Percentiles rank a stretch among this genome's conserved stretches.
Conservation (phyloP, 345 rosid genomes). For the Nephelium lappaceum region DNA sequence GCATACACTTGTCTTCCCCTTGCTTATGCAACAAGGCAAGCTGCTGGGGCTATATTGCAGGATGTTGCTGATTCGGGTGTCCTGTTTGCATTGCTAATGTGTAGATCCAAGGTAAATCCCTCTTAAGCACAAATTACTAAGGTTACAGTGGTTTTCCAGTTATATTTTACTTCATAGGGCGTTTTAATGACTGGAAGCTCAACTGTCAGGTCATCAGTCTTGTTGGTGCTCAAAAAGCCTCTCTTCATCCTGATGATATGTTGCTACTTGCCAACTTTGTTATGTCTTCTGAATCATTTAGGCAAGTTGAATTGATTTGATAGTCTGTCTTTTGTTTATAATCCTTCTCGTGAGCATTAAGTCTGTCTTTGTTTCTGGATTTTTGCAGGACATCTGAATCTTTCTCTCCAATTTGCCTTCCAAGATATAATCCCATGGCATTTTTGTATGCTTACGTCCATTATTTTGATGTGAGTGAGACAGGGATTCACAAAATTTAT, state of each 20-base stretch:
- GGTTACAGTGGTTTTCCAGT: neutral
- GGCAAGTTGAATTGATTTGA: conserved; percentile 48
- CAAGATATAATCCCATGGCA: conserved; percentile 94
- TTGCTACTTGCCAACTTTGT: conserved; percentile 91
- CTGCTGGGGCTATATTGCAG: conserved; percentile 86
- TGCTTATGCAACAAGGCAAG: conserved; percentile 75
- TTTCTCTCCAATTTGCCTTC: conserved; percentile 97
- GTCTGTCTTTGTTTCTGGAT: conserved; percentile 20
- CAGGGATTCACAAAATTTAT: conserved; percentile 11
- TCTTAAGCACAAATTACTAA: neutral
- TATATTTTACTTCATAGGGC: conserved; percentile 15
- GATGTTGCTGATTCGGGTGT: conserved; percentile 91
- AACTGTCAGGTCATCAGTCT: conserved; percentile 84
- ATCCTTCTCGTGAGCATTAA: neutral
- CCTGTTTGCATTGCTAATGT: conserved; percentile 81
- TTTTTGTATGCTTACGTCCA: conserved; percentile 95
- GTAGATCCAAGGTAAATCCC: conserved; percentile 70
- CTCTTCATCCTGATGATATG: conserved; percentile 97
- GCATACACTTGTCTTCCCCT: conserved; percentile 99
- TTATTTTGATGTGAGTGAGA: conserved; percentile 85
- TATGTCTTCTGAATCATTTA: conserved; percentile 90
- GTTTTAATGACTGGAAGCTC: conserved; percentile 25
- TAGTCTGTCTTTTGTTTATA: neutral
- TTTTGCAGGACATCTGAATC: conserved; percentile 93
- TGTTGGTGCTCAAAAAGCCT: conserved; percentile 97